Base-by-base conservation (phyloP, 352 stramenopile genomes). In the Globisporangium cederbergense region DNA sequence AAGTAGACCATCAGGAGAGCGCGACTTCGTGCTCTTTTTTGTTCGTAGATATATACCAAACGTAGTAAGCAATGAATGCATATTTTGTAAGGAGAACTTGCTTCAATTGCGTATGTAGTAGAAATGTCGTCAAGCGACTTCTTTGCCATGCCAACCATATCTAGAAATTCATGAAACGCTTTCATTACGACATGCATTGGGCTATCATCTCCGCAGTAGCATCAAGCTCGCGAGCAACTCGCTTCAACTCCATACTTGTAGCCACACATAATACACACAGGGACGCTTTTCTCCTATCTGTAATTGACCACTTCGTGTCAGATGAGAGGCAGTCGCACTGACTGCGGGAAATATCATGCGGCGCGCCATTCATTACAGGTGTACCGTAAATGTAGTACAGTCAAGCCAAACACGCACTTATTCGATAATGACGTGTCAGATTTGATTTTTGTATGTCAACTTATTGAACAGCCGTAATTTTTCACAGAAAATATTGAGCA, bases 121-220 rank as follows among this genome's bases (percentile, higher is more conserved):
- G 47, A 34, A 34, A 54, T 54, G 22, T n/a, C 47, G 5, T 58
- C 16, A 45, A 18, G 14, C 18, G 52, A 30, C 30, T 58, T 46
- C 11, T 58, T 47, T n/a, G 52, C 47, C 52, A 58, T 45, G 32
- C 18, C 18, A 47, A 32, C 9, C 52, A 34, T 58, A 30, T 36
- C 22, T 54, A 54, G 22, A 11, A 54, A 54, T 22, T 54, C 47
- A 36, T 36, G 47, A n/a, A 54, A 54, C 3, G 22, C 47, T 34
- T 54, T 54, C 47, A 36, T 54, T n/a, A 22, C 47, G 22, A 22
- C 22, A 11, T 54, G 36, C 36, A 22, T 54, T 36, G 47, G 22
- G 22, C 20, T 36, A 36, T 20, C 20, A 22, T 54, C 20, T 22
- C 47, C 22, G 22, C 47, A 54, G 47, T 22, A 54, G 22, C 47